Conservation (phyloP, 768 basidiomycete species). For the Rhizopogon vinicolor region DNA sequence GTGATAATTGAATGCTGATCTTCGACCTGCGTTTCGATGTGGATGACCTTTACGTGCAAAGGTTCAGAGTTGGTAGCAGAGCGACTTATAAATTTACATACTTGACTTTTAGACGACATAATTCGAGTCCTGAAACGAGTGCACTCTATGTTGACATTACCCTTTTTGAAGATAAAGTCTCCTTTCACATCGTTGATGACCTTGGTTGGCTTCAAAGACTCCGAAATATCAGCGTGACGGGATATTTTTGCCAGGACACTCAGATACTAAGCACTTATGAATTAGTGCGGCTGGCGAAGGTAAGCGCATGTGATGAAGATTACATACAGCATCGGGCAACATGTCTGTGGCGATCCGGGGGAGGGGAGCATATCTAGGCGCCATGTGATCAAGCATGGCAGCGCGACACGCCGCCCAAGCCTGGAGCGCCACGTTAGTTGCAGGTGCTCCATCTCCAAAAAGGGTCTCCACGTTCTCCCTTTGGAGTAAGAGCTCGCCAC, state of each 20-base stretch:
- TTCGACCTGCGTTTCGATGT: conserved; percentile 9
- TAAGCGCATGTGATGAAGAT: background rate
- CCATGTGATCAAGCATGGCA: conserved; percentile 20
- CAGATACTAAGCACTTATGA: conserved; percentile 31
- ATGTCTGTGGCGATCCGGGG: conserved; percentile 20
- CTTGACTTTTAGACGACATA: conserved; percentile 32
- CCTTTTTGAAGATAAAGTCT: conserved; percentile 23
- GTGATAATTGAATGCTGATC: background rate
- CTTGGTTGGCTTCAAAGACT: conserved; percentile 41
- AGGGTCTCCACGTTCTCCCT: conserved; percentile 22
- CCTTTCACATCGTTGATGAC: conserved; percentile 38
- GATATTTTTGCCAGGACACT: conserved; percentile 41
- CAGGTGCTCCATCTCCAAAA: conserved; percentile 17
- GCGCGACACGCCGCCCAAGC: conserved; percentile 44
- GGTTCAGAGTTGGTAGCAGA: background rate
- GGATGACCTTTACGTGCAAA: conserved; percentile 10
- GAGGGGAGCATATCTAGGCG: conserved; percentile 8
- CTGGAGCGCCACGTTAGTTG: conserved; percentile 28
- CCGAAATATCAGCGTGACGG: conserved; percentile 40
- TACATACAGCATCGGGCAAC: conserved; percentile 25
- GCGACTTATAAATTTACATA: conserved; percentile 16
- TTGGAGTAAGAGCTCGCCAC: conserved; percentile 27
- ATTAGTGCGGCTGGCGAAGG: background rate
- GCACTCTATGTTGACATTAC: conserved; percentile 28
- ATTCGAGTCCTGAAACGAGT: conserved; percentile 43